A percentile compares a stretch with the other conserved stretches of the same genome.
These are phyloP conservation scores for Niveomyces coronatus DNA, from an alignment of 2,329 filamentous ascomycete species.

Conservation along the genomic window DNA sequence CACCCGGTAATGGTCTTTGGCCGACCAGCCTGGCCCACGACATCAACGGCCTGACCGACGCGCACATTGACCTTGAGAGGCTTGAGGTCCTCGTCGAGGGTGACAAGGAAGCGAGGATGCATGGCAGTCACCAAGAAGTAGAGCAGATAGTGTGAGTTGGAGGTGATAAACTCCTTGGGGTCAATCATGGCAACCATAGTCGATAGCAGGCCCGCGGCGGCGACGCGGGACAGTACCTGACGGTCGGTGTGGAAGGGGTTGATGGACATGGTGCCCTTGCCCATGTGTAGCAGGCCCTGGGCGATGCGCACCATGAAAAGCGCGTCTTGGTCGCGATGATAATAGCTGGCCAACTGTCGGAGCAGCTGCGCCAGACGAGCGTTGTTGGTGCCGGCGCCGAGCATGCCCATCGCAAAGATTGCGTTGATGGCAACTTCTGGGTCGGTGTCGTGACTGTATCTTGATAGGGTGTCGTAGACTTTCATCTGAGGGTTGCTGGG, in stretches of 20 bases:
- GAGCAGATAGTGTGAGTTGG: conserved; percentile 74
- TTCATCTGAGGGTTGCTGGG: conserved; percentile 99
- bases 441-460: conserved; percentile 98
- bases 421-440: conserved; percentile 97
- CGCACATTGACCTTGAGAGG: conserved; percentile 92
- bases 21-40: conserved; percentile 90
- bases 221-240: conserved; percentile 85
- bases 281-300: conserved; percentile 96
- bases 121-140: conserved; percentile 97
- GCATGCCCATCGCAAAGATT: conserved; percentile 97
- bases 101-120: conserved; percentile 93
- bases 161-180: conserved; percentile 70
- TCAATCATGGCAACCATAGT: conserved; percentile 92
- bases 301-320: conserved; percentile 99
- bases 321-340: conserved; percentile 90
- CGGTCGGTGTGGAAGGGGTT: conserved; percentile 99
- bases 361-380: conserved; percentile 90
- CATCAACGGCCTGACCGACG: conserved; percentile 94
- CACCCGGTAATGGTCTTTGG: conserved; percentile 99
- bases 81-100: conserved; percentile 87
- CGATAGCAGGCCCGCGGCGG: conserved; percentile 78
- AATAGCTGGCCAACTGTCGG: conserved; percentile 92
- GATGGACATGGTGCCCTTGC: conserved; percentile 91
- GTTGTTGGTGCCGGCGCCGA: conserved; percentile 96
- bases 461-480: conserved; percentile 93